Conservation (phyloP, 257 asterid species). For the Salvia miltiorrhiza region DNA sequence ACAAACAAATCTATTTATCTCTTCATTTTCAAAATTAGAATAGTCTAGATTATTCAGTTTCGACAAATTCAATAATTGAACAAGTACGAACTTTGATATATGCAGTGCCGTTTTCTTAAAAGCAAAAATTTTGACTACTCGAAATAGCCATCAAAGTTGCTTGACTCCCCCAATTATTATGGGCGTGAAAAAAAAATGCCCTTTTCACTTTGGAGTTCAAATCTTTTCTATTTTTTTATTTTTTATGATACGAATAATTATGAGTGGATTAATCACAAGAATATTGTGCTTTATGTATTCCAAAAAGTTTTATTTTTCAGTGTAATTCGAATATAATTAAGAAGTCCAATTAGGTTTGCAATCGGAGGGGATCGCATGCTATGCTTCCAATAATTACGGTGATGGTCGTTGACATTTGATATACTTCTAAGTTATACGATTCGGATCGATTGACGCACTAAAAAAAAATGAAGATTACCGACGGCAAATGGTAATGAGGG, state of each 20-base stretch:
- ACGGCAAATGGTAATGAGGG: too few species aligned
- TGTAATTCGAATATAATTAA: neutral
- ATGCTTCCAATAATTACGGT: constrained; percentile 19
- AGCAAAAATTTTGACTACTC: constrained; percentile 30
- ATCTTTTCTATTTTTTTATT: neutral
- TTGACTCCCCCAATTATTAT: constrained; percentile 32
- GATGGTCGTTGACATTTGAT: neutral
- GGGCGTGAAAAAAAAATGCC: constrained; percentile 30
- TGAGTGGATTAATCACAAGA: constrained; percentile 14
- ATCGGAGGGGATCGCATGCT: constrained; percentile 4
- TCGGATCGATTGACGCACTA: neutral
- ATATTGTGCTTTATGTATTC: constrained; percentile 9
- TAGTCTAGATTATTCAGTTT: neutral
- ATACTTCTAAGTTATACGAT: neutral
- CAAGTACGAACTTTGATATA: constrained; percentile 26
- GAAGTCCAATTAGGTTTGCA: neutral
- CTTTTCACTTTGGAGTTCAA: neutral
- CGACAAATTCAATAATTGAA: constrained; percentile 18
- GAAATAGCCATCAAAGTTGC: constrained; percentile 9
- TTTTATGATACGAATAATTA: constrained; percentile 8
- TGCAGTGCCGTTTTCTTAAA: constrained; percentile 15
- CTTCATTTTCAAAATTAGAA: neutral
- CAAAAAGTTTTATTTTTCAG: neutral
- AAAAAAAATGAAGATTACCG: too few species aligned
- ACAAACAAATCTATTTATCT: neutral